Evolutionary conservation across 2,329 filamentous ascomycete species (phyloP), one percentile per base, ranked within the genome.

Genomic region (Leptographium wingfieldii): DNA sequence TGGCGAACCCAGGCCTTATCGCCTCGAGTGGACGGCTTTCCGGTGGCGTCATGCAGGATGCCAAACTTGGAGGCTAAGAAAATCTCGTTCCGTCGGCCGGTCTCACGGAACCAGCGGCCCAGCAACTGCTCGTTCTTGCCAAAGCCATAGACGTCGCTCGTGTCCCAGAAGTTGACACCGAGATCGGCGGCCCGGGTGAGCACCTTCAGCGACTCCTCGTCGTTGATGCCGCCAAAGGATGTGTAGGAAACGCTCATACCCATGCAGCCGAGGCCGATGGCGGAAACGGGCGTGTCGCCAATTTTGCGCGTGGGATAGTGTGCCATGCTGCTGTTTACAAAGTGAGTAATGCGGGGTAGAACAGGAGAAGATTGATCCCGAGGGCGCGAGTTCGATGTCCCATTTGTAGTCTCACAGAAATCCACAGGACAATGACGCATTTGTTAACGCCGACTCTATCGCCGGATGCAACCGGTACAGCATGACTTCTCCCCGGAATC

Each of bases 131-230:
- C 76, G 61, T 66, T 74, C 55, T 73, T 71, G 51, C 59, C 59
- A 25, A 31, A 25, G 33, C 59, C 60, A 51, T 61, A 62, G 3
- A 59, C 68, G 43, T 73, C 68, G n/a, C 68, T 70, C 11, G 70
- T 71, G 57, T 80, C 77, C 76, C 76, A 80, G 66, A 75, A 73
- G n/a, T 70, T 71, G 48, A 74, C 71, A 56, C 79, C 78, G 3
- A 73, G 61, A 29, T 74, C 69, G 53, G 59, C 59, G 3, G 76
- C 74, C 4, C 72, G 69, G 59, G 79, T 76, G 1, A 79, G 70
- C 0, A 80, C 56, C 1, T 67, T 67, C 16, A 79, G 68, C 3
- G 72, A 71, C 22, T 77, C 73, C 52, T 73, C 69, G 14, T 80
- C 74, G 3, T 68, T 55, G 60, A 62, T 67, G n/a, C 67, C 67